These are phyloP conservation scores for Chalciporus chontae DNA, from an alignment of 768 basidiomycete genomes.

Conservation along the genomic window DNA sequence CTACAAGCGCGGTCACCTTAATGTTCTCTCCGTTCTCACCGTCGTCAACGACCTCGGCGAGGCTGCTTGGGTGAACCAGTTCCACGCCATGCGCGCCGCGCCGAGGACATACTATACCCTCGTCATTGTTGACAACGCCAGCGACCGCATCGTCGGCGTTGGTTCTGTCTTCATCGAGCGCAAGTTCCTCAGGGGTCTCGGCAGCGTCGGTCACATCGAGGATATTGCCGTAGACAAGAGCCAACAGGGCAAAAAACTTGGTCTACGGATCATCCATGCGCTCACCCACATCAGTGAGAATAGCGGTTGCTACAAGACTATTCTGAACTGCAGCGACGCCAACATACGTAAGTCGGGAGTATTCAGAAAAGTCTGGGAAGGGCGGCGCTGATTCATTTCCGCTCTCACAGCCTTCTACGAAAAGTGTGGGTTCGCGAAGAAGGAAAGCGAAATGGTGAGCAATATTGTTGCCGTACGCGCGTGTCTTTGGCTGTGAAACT, in stretches of 20 bases:
- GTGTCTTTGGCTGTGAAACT: background rate
- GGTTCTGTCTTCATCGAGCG: conserved; percentile 88
- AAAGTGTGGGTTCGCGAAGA: conserved; percentile 90
- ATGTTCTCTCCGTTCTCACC: conserved; percentile 73
- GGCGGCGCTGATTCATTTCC: conserved; percentile 7
- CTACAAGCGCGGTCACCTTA: conserved; percentile 75
- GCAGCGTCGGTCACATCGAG: conserved; percentile 92
- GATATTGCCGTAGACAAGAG: conserved; percentile 91
- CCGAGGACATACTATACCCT: conserved; percentile 75
- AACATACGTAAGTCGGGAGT: conserved; percentile 79
- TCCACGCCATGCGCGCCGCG: conserved; percentile 52
- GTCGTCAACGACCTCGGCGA: conserved; percentile 64
- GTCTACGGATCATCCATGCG: conserved; percentile 81
- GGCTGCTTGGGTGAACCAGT: conserved; percentile 67
- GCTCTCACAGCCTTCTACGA: conserved; percentile 80
- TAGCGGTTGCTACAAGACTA: conserved; percentile 91
- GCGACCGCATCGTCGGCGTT: conserved; percentile 78
- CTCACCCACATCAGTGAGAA: conserved; percentile 81
- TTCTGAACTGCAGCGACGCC: conserved; percentile 86
- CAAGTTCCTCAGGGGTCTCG: conserved; percentile 88
- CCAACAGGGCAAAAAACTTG: conserved; percentile 91
- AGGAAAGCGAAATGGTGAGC: conserved; percentile 89
- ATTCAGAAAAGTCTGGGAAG: background rate
- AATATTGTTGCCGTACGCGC: background rate
- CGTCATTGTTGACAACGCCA: conserved; percentile 73